phyloP scores from a whole-genome alignment of 2,329 filamentous ascomycete species.

The Curvularia sp. region DNA sequence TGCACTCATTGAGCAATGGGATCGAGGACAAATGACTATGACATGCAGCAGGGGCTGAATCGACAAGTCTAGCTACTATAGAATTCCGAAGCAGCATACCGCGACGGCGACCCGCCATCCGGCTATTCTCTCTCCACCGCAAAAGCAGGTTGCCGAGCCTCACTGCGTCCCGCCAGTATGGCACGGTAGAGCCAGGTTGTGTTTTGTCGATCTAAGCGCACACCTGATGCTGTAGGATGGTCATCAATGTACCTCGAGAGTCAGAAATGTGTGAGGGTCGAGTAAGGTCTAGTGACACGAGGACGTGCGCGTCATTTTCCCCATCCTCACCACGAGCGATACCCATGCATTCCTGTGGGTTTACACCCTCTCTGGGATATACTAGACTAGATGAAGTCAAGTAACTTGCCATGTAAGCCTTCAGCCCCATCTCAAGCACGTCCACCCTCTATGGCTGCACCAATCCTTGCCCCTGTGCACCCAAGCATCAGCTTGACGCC shows the following conservation, averaged over 20 bases:
- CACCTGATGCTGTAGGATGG: background rate
- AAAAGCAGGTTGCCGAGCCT: constrained; percentile 28
- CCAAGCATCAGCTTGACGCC: constrained; percentile 44
- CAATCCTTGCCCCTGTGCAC: constrained; percentile 35
- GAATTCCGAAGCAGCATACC: constrained; percentile 17
- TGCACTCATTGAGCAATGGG: constrained; percentile 19
- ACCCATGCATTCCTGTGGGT: constrained; percentile 30
- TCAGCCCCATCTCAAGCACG: constrained; percentile 44
- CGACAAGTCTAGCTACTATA: constrained; percentile 19
- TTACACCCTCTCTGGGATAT: constrained; percentile 27
- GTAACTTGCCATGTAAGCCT: constrained; percentile 39
- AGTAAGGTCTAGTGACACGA: background rate
- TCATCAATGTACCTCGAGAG: background rate
- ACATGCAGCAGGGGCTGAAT: constrained; percentile 24
- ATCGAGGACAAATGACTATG: constrained; percentile 14
- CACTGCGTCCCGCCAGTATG: constrained; percentile 17
- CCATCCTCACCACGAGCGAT: constrained; percentile 25
- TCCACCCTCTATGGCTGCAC: constrained; percentile 40
- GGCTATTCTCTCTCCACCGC: constrained; percentile 27
- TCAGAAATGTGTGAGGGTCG: background rate
- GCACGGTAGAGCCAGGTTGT: constrained; percentile 11
- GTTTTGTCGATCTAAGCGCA: background rate
- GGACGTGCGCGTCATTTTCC: constrained; percentile 19
- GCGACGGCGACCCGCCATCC: constrained; percentile 16
- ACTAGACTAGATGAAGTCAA: constrained; percentile 35